A percentile compares a stretch with the other conserved stretches of the same genome.
These are phyloP conservation scores for Ampelocalamus luodianensis DNA, from an alignment of 176 grass and related monocot species.

Conservation along the genomic window DNA sequence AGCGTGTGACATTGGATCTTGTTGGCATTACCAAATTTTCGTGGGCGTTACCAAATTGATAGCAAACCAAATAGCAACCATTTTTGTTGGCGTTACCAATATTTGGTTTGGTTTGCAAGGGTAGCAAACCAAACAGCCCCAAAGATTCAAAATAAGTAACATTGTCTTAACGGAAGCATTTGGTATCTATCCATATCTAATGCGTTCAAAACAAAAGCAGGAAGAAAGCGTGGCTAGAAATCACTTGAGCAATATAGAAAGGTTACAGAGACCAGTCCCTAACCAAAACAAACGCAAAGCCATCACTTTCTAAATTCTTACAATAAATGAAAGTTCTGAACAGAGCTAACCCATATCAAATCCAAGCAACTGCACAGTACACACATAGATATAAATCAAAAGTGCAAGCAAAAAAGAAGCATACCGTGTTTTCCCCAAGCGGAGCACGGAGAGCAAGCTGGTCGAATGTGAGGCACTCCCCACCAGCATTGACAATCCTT, in stretches of 20 bases:
- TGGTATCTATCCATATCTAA: background rate
- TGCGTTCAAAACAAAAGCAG: background rate
- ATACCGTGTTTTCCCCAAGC: slow-evolving; percentile 81
- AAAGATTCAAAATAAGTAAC: background rate
- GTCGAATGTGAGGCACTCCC: slow-evolving; percentile 92
- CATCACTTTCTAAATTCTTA: background rate
- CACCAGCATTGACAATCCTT: slow-evolving; percentile 84
- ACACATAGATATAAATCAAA: background rate
- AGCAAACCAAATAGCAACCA: too few relatives aligned
- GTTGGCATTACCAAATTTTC: too few relatives aligned
- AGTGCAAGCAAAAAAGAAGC: background rate
- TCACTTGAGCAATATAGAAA: background rate
- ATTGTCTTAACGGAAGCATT: background rate
- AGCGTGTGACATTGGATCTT: too few relatives aligned
- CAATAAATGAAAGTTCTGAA: background rate
- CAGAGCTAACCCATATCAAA: background rate
- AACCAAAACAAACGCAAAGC: background rate
- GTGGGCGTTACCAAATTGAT: too few relatives aligned
- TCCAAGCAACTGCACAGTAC: background rate
- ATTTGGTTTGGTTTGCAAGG: too few relatives aligned
- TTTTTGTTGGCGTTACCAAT: too few relatives aligned
- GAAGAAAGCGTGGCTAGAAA: background rate
- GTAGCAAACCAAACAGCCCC: too few relatives aligned
- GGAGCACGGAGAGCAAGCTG: slow-evolving; percentile 85
- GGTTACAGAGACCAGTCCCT: background rate